phyloP scores from a whole-genome alignment of 371 early-diverging fungal genomes.

The Mucor plumbeus region DNA sequence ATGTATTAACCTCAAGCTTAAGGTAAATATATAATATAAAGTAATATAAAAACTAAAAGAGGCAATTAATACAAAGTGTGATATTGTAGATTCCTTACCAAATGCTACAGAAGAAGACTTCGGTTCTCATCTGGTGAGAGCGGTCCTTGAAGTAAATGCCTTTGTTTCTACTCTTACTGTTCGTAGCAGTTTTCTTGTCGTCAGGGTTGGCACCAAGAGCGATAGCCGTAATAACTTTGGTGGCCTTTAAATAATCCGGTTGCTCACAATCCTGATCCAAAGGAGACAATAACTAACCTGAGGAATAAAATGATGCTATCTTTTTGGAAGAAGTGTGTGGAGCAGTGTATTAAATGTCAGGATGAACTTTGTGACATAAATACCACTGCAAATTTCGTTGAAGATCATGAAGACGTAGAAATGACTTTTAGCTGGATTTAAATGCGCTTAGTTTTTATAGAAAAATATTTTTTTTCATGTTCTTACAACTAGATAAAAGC shows the following conservation, averaged over 20 bases:
- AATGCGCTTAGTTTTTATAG: conserved; percentile 11
- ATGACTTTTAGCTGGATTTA: conserved; percentile 13
- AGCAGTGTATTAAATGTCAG: conserved; percentile 15
- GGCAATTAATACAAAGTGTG: conserved; percentile 8
- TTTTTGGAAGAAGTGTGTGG: conserved; percentile 12
- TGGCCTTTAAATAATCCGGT: conserved; percentile 13
- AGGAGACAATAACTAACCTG: conserved; percentile 14
- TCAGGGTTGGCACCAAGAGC: conserved; percentile 13
- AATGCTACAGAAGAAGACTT: conserved; percentile 9
- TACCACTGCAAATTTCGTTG: no score
- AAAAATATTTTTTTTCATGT: conserved; percentile 2
- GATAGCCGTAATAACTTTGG: conserved; percentile 17
- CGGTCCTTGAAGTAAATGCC: conserved; percentile 5
- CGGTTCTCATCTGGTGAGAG: conserved; percentile 6
- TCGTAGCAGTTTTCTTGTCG: conserved; percentile 6
- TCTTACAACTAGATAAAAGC: conserved; percentile 16
- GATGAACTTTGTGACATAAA: no score
- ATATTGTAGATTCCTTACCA: conserved; percentile 8
- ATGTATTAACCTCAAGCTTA: conserved; percentile 14
- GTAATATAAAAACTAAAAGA: conserved; percentile 8
- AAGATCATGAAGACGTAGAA: conserved; percentile 18
- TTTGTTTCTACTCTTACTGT: conserved; percentile 8
- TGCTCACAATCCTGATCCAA: conserved; percentile 14
- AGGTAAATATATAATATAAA: conserved; percentile 17
- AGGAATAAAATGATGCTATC: conserved; percentile 10